phyloP scores from a whole-genome alignment of 164 flowering plant genomes.

The Saururus chinensis region DNA sequence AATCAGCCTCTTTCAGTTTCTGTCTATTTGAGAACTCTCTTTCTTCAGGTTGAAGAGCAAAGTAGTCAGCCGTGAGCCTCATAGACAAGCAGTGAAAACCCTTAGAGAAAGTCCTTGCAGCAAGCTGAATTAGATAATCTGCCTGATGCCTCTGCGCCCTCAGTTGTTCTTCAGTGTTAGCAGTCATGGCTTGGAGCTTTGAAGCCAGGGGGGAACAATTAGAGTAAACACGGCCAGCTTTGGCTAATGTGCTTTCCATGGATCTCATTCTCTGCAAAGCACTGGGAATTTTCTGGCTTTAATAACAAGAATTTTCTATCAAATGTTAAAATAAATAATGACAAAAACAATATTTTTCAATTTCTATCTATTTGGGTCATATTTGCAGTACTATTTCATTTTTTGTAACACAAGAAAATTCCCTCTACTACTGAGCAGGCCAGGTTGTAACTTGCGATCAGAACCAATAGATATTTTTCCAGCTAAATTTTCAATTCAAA shows the following conservation, averaged over 20 bases:
- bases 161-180: slow-evolving; percentile 67
- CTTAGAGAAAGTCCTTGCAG: slow-evolving; percentile 79
- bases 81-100: slow-evolving; percentile 90
- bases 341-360: no score
- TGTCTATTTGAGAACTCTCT: slow-evolving; percentile 39
- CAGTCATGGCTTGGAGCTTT: slow-evolving; percentile 77
- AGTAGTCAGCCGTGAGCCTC: slow-evolving; percentile 81
- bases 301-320: neutral
- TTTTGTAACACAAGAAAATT: no score
- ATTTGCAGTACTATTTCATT: no score
- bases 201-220: slow-evolving; percentile 63
- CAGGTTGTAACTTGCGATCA: no score
- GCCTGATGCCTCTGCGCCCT: slow-evolving; percentile 51
- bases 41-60: slow-evolving; percentile 46
- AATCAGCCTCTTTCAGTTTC: slow-evolving; percentile 36
- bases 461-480: no score
- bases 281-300: slow-evolving; percentile 29
- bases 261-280: slow-evolving; percentile 60
- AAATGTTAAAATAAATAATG: no score
- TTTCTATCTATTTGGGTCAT: no score
- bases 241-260: slow-evolving; percentile 58
- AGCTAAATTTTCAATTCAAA: no score
- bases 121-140: slow-evolving; percentile 56
- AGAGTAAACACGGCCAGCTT: slow-evolving; percentile 50
- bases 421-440: no score